These are phyloP conservation scores for Monilinia laxa DNA, from an alignment of 2,329 filamentous ascomycete species.

Conservation along the genomic window DNA sequence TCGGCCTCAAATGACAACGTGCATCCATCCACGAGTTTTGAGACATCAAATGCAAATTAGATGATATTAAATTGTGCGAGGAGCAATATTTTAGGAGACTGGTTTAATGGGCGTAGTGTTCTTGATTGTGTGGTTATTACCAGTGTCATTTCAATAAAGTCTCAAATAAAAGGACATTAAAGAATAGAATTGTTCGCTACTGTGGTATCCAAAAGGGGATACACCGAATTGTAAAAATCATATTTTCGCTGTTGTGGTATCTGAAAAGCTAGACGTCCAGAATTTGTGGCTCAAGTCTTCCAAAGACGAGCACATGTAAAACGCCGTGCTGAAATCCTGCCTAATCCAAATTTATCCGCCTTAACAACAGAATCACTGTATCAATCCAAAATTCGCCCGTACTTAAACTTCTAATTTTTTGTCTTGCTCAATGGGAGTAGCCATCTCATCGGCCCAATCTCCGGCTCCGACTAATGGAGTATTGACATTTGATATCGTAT, in stretches of 20 bases:
- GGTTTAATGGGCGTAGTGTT: too few relatives aligned
- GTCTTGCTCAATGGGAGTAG: constrained; percentile 35
- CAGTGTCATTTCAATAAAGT: neutral
- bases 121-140: neutral
- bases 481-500: constrained; percentile 24
- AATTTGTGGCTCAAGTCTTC: constrained; percentile 4
- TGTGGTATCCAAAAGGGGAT: constrained; percentile 8
- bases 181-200: constrained; percentile 4
- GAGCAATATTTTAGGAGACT: too few relatives aligned
- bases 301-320: constrained; percentile 3
- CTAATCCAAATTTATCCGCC: neutral
- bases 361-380: neutral
- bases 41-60: too few relatives aligned
- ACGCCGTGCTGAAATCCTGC: constrained; percentile 8
- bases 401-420: constrained; percentile 20
- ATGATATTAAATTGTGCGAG: too few relatives aligned
- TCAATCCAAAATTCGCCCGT: neutral
- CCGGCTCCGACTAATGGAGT: constrained; percentile 24
- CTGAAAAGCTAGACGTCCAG: neutral
- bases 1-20: too few relatives aligned
- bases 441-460: constrained; percentile 40
- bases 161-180: neutral
- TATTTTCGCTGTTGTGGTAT: constrained; percentile 8
- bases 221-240: neutral
- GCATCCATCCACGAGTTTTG: too few relatives aligned